Evolutionary conservation across 2,329 filamentous ascomycete species (phyloP).

Genomic region (Arthrobotrys megalospora): DNA sequence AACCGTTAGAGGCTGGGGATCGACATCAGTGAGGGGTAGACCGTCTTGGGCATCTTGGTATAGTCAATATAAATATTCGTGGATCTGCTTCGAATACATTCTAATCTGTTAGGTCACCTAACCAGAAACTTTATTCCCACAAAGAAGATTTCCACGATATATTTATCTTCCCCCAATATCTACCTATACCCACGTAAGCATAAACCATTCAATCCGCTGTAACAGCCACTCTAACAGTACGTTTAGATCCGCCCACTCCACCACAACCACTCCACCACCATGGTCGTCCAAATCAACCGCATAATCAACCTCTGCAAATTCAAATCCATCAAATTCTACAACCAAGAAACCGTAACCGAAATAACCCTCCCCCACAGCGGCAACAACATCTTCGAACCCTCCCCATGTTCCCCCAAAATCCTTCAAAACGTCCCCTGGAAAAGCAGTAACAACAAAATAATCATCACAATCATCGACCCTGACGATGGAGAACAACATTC

Average conservation of each 20-base stretch:
- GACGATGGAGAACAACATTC: not conserved
- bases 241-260: not conserved
- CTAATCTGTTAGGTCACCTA: too few relatives aligned
- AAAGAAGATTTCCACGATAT: too few relatives aligned
- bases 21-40: too few relatives aligned
- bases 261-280: not conserved
- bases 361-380: not conserved
- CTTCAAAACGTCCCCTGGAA: constrained; percentile 7
- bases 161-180: too few relatives aligned
- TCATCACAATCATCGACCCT: not conserved
- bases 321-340: not conserved
- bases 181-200: too few relatives aligned
- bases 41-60: too few relatives aligned
- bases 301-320: not conserved
- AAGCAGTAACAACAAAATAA: not conserved
- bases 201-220: too few relatives aligned
- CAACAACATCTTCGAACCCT: not conserved
- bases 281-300: constrained; percentile 1
- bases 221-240: not conserved
- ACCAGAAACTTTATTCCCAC: too few relatives aligned
- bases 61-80: too few relatives aligned
- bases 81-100: too few relatives aligned
- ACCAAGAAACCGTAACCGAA: not conserved
- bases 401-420: not conserved
- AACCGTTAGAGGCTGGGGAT: too few relatives aligned